Percentiles rank a stretch among this genome's conserved stretches.
phyloP scores from a whole-genome alignment of 192 early-diverging fungal species.

The Umbelopsis sp. region DNA sequence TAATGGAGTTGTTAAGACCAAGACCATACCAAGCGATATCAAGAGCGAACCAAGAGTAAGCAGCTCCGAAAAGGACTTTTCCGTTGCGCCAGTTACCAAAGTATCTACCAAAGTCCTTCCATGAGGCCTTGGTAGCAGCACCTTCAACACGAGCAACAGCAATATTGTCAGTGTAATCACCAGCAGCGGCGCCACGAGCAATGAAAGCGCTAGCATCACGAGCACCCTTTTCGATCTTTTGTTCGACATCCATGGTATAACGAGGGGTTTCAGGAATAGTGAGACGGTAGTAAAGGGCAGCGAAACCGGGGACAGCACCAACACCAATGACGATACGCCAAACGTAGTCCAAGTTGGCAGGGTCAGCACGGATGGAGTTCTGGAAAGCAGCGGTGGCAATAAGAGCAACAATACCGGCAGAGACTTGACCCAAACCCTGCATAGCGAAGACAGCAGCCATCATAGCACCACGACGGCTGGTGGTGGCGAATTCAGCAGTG shows the following conservation, averaged over 20 bases:
- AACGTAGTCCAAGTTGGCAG: conserved; percentile 74
- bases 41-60: conserved; percentile 75
- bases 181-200: conserved; percentile 42
- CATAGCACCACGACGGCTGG: conserved; percentile 84
- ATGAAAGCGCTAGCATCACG: conserved; percentile 47
- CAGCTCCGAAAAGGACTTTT: conserved; percentile 77
- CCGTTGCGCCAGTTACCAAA: conserved; percentile 81
- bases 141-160: conserved; percentile 28
- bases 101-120: conserved; percentile 62
- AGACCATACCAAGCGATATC: conserved; percentile 85
- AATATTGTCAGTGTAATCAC: conserved; percentile 45
- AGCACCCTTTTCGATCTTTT: conserved; percentile 69
- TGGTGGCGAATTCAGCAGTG: conserved; percentile 89
- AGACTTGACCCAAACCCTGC: conserved; percentile 89
- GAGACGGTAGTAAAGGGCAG: conserved; percentile 88
- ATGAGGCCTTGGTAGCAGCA: conserved; percentile 38
- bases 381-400: conserved; percentile 74
- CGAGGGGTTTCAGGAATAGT: conserved; percentile 96
- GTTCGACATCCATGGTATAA: conserved; percentile 71
- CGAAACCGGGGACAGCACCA: conserved; percentile 80
- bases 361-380: conserved; percentile 62
- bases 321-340: conserved; percentile 91
- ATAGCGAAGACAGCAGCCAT: conserved; percentile 91
- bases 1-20: conserved; percentile 78
- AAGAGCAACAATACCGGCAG: conserved; percentile 78